These are phyloP conservation scores for Gynochthodes officinalis DNA, from an alignment of 257 asterid genomes.

Conservation along the genomic window DNA sequence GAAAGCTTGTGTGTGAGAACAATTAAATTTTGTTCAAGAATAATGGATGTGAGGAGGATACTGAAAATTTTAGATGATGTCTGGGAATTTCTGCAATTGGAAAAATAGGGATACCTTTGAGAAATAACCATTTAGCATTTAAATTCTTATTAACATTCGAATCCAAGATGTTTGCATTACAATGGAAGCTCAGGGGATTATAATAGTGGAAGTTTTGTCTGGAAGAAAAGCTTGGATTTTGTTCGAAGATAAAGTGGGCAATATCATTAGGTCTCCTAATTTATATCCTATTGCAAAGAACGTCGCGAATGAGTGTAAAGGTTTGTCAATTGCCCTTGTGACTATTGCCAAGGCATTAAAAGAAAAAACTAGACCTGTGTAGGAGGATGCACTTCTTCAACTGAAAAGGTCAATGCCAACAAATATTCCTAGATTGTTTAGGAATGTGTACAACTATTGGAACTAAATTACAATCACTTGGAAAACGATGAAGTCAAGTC, in stretches of 20 bases:
- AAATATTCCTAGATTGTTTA: conserved; percentile 4
- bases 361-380: neutral
- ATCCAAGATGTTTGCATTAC: neutral
- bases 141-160: conserved; percentile 23
- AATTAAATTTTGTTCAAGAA: too few species aligned
- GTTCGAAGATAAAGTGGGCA: conserved; percentile 13
- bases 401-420: neutral
- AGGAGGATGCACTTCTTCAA: conserved; percentile 25
- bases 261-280: conserved; percentile 1
- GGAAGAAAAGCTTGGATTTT: too few species aligned
- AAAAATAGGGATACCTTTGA: too few species aligned
- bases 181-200: conserved; percentile 11
- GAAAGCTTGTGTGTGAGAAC: too few species aligned
- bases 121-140: too few species aligned
- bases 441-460: too few species aligned
- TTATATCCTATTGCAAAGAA: conserved; percentile 4
- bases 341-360: conserved; percentile 23
- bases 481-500: too few species aligned
- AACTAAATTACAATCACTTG: too few species aligned
- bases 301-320: conserved; percentile 22
- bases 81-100: conserved; percentile 19
- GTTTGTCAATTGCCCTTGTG: conserved; percentile 31
- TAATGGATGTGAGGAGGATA: neutral
- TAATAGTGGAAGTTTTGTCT: conserved; percentile 4
- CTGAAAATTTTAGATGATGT: conserved; percentile 30